Percentiles rank a stretch among this genome's conserved stretches.
Conservation (phyloP, 2,329 filamentous ascomycete species). For the Phyllosticta paracitricarpa region DNA sequence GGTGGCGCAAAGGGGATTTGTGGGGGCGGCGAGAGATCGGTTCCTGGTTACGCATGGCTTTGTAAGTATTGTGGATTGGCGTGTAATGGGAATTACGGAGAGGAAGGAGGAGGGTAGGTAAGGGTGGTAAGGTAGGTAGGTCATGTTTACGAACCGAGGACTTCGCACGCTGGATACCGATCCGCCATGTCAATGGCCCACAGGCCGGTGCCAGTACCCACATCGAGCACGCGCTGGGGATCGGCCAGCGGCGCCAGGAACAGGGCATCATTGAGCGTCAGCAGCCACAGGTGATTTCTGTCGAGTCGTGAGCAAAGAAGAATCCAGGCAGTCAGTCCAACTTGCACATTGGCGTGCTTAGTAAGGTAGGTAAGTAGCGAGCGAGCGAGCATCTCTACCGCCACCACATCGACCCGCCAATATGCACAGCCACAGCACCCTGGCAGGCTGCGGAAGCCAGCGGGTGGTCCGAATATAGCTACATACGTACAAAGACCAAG, state of each 20-base stretch:
- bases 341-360: neutral
- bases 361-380: too few species aligned
- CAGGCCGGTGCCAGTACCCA: constrained; percentile 26
- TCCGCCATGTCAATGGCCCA: constrained; percentile 32
- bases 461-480: neutral
- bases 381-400: neutral
- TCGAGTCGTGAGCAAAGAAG: neutral
- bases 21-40: constrained; percentile 25
- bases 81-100: neutral
- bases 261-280: constrained; percentile 25
- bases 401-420: neutral
- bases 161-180: constrained; percentile 23
- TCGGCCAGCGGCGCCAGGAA: constrained; percentile 23
- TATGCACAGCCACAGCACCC: neutral
- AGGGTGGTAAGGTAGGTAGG: neutral
- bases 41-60: constrained; percentile 11
- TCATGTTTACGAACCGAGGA: constrained; percentile 13
- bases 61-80: neutral
- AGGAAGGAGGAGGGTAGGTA: neutral
- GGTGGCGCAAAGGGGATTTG: constrained; percentile 26
- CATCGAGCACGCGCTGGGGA: constrained; percentile 23
- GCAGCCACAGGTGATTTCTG: constrained; percentile 25
- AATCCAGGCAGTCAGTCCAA: neutral
- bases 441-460: neutral
- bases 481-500: too few species aligned